Evolutionary conservation across 495 filamentous ascomycete genomes (phyloP).

Genomic region (Trichocladium uniseriatum): DNA sequence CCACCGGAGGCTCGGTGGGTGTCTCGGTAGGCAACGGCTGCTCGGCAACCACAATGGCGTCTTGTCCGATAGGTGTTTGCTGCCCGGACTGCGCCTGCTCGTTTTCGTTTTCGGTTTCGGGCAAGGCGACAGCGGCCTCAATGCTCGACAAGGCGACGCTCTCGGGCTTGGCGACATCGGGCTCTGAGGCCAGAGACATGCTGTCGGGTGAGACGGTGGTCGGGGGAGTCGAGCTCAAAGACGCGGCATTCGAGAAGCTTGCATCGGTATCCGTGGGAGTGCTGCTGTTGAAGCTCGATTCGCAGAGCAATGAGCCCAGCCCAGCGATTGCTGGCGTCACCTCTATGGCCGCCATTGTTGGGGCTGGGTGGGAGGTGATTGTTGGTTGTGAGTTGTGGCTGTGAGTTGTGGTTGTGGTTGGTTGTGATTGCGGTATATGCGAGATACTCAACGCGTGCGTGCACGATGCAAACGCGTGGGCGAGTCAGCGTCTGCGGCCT

Average conservation of each 20-base stretch:
- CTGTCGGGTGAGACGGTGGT: conserved; percentile 38
- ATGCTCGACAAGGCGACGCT: conserved; percentile 10
- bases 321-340: conserved; percentile 14
- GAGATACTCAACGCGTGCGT: not conserved
- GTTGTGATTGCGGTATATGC: not conserved
- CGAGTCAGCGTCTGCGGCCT: conserved; percentile 9
- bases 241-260: conserved; percentile 35
- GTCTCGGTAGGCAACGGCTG: conserved; percentile 10
- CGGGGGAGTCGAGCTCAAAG: conserved; percentile 41
- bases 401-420: not conserved
- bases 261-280: conserved; percentile 31
- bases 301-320: conserved; percentile 16
- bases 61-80: conserved; percentile 20
- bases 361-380: no score
- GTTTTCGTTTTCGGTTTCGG: conserved; percentile 17
- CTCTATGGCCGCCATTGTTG: conserved; percentile 11
- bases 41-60: conserved; percentile 33
- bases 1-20: conserved; percentile 9
- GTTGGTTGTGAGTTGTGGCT: not conserved
- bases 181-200: conserved; percentile 37
- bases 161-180: conserved; percentile 16
- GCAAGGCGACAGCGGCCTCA: conserved; percentile 16
- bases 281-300: conserved; percentile 25
- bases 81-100: conserved; percentile 17
- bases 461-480: conserved; percentile 9